These are phyloP conservation scores for Tubosaeta brunneosetosa DNA, from an alignment of 768 basidiomycete genomes.

Conservation along the genomic window DNA sequence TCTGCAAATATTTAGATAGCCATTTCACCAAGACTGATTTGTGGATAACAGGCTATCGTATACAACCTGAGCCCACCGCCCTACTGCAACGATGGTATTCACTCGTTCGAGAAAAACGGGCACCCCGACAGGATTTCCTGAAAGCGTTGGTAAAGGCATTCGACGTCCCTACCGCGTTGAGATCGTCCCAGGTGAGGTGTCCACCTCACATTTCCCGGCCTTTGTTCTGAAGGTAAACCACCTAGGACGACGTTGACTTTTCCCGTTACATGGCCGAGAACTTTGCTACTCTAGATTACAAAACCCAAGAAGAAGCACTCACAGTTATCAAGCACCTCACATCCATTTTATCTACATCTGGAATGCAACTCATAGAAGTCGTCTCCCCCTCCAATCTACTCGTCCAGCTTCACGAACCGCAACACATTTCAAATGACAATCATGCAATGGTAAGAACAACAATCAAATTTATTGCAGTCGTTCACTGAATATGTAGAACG, in stretches of 20 bases:
- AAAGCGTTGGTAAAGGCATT: slow-evolving; percentile 79
- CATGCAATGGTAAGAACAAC: slow-evolving; percentile 3
- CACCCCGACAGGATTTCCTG: slow-evolving; percentile 79
- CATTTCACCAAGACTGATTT: not conserved
- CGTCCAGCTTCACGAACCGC: slow-evolving; percentile 47
- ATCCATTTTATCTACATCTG: slow-evolving; percentile 68
- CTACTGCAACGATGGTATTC: slow-evolving; percentile 88
- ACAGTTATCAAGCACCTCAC: slow-evolving; percentile 80
- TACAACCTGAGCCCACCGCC: slow-evolving; percentile 61
- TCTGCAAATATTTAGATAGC: slow-evolving; percentile 19
- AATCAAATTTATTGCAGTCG: not conserved
- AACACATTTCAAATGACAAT: slow-evolving; percentile 2
- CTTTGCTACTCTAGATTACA: slow-evolving; percentile 88
- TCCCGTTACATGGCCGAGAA: slow-evolving; percentile 94
- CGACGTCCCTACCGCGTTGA: slow-evolving; percentile 58
- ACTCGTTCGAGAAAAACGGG: slow-evolving; percentile 87
- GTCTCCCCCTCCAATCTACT: slow-evolving; percentile 69
- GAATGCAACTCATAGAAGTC: slow-evolving; percentile 74
- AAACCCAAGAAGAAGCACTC: slow-evolving; percentile 89
- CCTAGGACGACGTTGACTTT: slow-evolving; percentile 78
- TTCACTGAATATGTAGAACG: slow-evolving; percentile 3
- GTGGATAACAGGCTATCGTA: slow-evolving; percentile 52
- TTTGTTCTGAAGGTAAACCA: not conserved
- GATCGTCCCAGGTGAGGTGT: slow-evolving; percentile 50
- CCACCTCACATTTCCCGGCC: too few relatives aligned